Evolutionary conservation across 257 asterid genomes (phyloP).

Genomic region (Hygrophila difformis): DNA sequence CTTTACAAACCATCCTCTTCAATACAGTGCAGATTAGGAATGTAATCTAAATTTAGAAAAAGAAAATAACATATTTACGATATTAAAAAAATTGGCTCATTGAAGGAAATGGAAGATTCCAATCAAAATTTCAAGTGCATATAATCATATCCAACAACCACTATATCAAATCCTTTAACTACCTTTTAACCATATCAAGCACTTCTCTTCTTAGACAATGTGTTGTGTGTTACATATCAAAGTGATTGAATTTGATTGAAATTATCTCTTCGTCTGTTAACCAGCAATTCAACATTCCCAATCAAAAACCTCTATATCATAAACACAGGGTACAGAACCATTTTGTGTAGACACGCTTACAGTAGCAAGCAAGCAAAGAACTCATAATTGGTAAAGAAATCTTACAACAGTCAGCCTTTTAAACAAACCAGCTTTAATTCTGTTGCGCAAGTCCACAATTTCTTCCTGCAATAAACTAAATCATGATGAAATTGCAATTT

Average conservation of each 20-base stretch:
- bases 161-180: not conserved
- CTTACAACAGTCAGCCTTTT: conserved; percentile 62
- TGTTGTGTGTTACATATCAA: conserved; percentile 6
- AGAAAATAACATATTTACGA: not conserved
- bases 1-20: too few relatives aligned
- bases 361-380: conserved; percentile 13
- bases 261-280: conserved; percentile 1
- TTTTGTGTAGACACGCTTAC: conserved; percentile 1
- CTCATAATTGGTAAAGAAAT: conserved; percentile 15
- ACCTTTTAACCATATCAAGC: conserved; percentile 9
- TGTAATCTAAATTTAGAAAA: not conserved
- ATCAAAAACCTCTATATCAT: conserved; percentile 1
- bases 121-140: not conserved
- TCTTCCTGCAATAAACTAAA: conserved; percentile 58
- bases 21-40: conserved; percentile 11
- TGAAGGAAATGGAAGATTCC: not conserved
- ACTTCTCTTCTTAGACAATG: not conserved
- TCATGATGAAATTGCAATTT: conserved; percentile 14
- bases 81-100: not conserved
- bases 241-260: conserved; percentile 4
- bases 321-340: conserved; percentile 6
- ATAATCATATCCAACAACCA: conserved; percentile 1
- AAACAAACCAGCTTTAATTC: conserved; percentile 64
- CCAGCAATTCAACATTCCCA: not conserved
- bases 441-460: conserved; percentile 58